Conservation (phyloP, 2,329 filamentous ascomycete genomes). For the Periconia sp. region DNA sequence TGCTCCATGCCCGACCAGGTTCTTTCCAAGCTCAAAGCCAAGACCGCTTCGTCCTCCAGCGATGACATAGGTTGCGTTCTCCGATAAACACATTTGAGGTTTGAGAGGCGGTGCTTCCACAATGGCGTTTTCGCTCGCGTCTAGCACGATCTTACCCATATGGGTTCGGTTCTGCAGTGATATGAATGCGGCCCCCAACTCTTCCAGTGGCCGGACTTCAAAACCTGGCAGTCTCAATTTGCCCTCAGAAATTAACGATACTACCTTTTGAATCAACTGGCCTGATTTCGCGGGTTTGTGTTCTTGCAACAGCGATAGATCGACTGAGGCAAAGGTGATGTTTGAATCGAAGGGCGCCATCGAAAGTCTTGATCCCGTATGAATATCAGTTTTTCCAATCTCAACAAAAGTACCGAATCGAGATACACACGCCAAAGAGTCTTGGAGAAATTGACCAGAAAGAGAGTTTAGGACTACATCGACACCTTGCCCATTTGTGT, state of each 20-base stretch:
- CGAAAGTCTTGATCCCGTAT: conserved; percentile 1
- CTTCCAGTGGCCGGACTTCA: not conserved
- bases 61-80: not conserved
- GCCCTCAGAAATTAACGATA: not conserved
- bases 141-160: conserved; percentile 1
- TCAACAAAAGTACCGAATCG: conserved; percentile 34
- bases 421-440: conserved; percentile 29
- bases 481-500: conserved; percentile 29
- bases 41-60: not conserved
- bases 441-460: conserved; percentile 13
- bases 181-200: conserved; percentile 5
- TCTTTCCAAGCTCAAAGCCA: not conserved
- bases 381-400: conserved; percentile 12
- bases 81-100: too few relatives aligned
- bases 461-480: conserved; percentile 38
- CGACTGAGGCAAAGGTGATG: conserved; percentile 1
- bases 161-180: conserved; percentile 11
- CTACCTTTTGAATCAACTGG: not conserved
- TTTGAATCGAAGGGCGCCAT: conserved; percentile 10
- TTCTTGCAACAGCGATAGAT: not conserved
- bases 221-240: not conserved
- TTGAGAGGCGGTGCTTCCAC: not conserved
- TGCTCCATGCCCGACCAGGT: not conserved
- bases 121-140: not conserved
- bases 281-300: not conserved